Conservation (phyloP, 176 grass and related monocot species). For the Canna indica region DNA sequence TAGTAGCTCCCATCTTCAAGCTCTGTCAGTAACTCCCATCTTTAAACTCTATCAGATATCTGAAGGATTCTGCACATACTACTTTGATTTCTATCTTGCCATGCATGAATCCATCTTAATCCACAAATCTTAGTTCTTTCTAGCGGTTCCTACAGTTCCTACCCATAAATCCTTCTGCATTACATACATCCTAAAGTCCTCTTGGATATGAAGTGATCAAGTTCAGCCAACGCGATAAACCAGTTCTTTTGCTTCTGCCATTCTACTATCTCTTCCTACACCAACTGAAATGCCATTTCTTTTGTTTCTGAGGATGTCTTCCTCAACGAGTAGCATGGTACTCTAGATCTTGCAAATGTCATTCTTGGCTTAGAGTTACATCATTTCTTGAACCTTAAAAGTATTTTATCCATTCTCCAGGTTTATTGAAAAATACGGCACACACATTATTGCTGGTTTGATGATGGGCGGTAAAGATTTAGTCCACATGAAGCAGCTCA, state of each 20-base stretch:
- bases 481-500: slow-evolving; percentile 68
- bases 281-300: neutral
- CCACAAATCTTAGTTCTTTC: neutral
- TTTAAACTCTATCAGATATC: neutral
- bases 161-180: neutral
- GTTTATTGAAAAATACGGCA: slow-evolving; percentile 82
- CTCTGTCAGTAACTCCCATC: neutral
- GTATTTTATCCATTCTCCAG: slow-evolving; percentile 9
- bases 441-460: slow-evolving; percentile 61
- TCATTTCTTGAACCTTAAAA: neutral
- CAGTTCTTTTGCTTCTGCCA: neutral
- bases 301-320: neutral
- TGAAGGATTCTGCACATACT: neutral
- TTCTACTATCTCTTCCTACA: neutral
- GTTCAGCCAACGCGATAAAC: neutral
- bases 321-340: neutral
- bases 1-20: neutral
- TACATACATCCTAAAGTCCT: neutral
- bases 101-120: neutral
- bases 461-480: slow-evolving; percentile 79
- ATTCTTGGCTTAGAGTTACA: neutral
- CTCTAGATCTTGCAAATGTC: neutral
- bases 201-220: neutral
- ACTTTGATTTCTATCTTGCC: neutral
- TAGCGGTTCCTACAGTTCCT: neutral